Evolutionary conservation across 179 eudicot species (phyloP).

Genomic region (Carnegiea gigantea): DNA sequence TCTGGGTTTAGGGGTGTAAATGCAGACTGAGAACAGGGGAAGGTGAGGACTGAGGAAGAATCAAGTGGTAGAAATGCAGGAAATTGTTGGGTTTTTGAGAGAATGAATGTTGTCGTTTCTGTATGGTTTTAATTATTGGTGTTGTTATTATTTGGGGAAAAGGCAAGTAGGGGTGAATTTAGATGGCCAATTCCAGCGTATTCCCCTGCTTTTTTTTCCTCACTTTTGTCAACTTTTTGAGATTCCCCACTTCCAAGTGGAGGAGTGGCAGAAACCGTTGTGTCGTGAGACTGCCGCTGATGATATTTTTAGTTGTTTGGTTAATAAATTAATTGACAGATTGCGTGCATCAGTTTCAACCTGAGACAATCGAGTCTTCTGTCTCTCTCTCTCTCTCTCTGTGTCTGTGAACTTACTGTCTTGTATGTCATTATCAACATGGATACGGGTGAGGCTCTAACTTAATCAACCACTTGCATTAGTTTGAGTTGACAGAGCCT

Average conservation of each 20-base stretch:
- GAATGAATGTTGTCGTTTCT: background rate
- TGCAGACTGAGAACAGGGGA: background rate
- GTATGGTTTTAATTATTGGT: background rate
- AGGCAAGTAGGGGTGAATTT: background rate
- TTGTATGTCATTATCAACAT: too few species aligned
- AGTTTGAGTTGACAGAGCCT: too few species aligned
- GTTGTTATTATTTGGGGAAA: background rate
- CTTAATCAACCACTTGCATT: too few species aligned
- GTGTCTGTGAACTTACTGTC: too few species aligned
- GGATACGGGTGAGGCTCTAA: too few species aligned
- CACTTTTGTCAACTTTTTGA: constrained; percentile 23
- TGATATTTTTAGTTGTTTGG: background rate
- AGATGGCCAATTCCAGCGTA: constrained; percentile 3
- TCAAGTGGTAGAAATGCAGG: background rate
- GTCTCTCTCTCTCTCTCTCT: background rate
- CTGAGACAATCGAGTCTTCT: background rate
- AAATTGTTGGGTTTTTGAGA: background rate
- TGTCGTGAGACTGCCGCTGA: background rate
- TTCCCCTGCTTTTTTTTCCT: background rate
- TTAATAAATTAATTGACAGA: background rate
- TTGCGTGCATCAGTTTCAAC: background rate
- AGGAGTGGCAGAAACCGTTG: constrained; percentile 1
- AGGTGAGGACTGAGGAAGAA: background rate
- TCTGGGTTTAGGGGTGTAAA: background rate
- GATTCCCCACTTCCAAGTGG: constrained; percentile 23